phyloP scores from a whole-genome alignment of 306 rosid species.

The Begonia loranthoides region DNA sequence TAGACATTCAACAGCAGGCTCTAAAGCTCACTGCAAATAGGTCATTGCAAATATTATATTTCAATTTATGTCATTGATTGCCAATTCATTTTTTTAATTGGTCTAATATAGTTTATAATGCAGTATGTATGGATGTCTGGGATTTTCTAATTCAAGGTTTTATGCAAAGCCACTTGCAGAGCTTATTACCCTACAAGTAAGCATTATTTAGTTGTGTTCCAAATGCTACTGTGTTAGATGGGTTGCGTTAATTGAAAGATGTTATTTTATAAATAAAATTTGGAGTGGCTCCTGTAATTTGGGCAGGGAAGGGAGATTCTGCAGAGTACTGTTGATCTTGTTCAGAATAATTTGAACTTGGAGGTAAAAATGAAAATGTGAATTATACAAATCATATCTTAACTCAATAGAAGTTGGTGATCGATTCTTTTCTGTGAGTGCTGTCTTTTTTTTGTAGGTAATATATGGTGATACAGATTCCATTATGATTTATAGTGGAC shows the following conservation, averaged over 20 bases:
- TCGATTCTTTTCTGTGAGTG: neutral
- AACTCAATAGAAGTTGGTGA: neutral
- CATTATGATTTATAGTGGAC: constrained; percentile 91
- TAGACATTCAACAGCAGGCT: constrained; percentile 96
- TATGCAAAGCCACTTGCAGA: constrained; percentile 96
- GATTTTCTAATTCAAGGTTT: constrained; percentile 91
- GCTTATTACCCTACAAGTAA: constrained; percentile 85
- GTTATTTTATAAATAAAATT: constrained; percentile 1
- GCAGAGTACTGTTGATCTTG: constrained; percentile 95
- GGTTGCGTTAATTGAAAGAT: neutral
- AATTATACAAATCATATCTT: constrained; percentile 1
- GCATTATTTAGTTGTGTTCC: constrained; percentile 8
- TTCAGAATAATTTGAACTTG: constrained; percentile 75
- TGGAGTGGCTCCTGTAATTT: constrained; percentile 15
- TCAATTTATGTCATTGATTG: too few relatives aligned
- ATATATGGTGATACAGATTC: constrained; percentile 98
- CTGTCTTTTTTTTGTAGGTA: constrained; percentile 42
- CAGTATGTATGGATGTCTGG: constrained; percentile 98
- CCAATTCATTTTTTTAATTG: too few relatives aligned
- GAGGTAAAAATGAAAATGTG: constrained; percentile 44
- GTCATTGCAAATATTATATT: constrained; percentile 15
- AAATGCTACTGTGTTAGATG: neutral
- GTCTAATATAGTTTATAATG: constrained; percentile 14
- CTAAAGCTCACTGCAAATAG: constrained; percentile 96
- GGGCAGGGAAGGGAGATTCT: constrained; percentile 91